phyloP scores from a whole-genome alignment of 306 rosid species.

The Corylus heterophylla region DNA sequence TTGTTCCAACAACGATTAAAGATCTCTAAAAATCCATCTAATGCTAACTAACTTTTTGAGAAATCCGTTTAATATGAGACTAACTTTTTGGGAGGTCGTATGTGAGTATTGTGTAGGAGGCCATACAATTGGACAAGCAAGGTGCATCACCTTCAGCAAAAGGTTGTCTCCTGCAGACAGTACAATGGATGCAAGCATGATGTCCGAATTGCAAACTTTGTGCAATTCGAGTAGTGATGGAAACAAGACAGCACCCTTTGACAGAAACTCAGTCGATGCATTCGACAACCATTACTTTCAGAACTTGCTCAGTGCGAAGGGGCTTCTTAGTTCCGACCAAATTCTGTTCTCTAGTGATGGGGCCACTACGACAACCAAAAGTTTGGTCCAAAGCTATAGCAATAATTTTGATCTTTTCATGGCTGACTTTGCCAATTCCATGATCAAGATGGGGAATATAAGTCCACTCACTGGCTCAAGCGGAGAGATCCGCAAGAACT shows the following conservation, averaged over 20 bases:
- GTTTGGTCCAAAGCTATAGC: slow-evolving; percentile 59
- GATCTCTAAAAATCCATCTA: too few relatives aligned
- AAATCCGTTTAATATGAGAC: too few relatives aligned
- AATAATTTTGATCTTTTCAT: slow-evolving; percentile 40
- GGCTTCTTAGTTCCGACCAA: slow-evolving; percentile 81
- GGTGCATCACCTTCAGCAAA: slow-evolving; percentile 63
- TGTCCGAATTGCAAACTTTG: slow-evolving; percentile 53
- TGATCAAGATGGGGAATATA: slow-evolving; percentile 83
- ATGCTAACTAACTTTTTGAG: too few relatives aligned
- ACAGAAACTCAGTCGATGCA: slow-evolving; percentile 69
- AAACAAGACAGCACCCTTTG: slow-evolving; percentile 51
- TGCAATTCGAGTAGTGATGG: slow-evolving; percentile 71
- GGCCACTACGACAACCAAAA: slow-evolving; percentile 51
- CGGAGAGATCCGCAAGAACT: slow-evolving; percentile 78
- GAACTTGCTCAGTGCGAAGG: slow-evolving; percentile 75
- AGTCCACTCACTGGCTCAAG: slow-evolving; percentile 59
- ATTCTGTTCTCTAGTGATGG: slow-evolving; percentile 45
- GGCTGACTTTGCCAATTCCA: slow-evolving; percentile 59
- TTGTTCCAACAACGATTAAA: too few relatives aligned
- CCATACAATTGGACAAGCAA: slow-evolving; percentile 76
- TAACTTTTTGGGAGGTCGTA: too few relatives aligned
- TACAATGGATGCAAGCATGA: slow-evolving; percentile 54
- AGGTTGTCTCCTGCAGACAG: slow-evolving; percentile 67
- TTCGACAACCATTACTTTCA: slow-evolving; percentile 81
- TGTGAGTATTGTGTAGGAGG: slow-evolving; percentile 74